phyloP scores from a whole-genome alignment of 805 yeast genomes.

The Ogataea henricii region DNA sequence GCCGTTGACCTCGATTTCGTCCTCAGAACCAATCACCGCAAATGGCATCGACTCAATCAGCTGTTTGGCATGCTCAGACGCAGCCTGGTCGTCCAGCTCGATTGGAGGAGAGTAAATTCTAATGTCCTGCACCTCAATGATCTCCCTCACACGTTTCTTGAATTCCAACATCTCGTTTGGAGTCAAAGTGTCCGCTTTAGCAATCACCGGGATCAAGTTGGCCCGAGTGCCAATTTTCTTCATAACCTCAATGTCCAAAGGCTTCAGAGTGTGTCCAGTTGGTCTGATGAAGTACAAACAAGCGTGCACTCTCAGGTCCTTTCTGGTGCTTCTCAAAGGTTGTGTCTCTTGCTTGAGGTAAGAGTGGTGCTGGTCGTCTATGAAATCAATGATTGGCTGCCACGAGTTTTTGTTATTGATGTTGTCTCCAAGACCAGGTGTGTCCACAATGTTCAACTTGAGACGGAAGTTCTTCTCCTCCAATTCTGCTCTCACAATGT shows the following conservation, averaged over 20 bases:
- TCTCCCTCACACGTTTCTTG: constrained; percentile 76
- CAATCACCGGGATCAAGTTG: constrained; percentile 85
- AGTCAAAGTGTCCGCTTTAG: constrained; percentile 84
- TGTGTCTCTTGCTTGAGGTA: constrained; percentile 93
- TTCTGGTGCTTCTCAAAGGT: constrained; percentile 65
- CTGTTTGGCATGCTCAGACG: constrained; percentile 78
- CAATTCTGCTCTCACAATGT: constrained; percentile 73
- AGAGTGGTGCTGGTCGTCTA: constrained; percentile 87
- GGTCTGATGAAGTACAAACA: constrained; percentile 90
- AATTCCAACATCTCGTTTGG: constrained; percentile 67
- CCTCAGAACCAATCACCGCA: constrained; percentile 79
- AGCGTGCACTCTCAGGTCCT: constrained; percentile 88
- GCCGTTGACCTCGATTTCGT: constrained; percentile 67
- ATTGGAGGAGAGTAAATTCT: constrained; percentile 83
- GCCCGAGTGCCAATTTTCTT: constrained; percentile 77
- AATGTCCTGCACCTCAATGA: constrained; percentile 82
- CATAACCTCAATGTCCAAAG: constrained; percentile 88
- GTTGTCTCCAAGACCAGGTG: constrained; percentile 93
- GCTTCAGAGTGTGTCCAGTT: constrained; percentile 84
- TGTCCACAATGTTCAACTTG: constrained; percentile 80
- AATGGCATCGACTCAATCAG: constrained; percentile 85
- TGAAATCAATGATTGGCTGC: constrained; percentile 84
- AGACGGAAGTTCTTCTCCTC: constrained; percentile 83
- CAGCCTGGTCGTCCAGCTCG: constrained; percentile 71
- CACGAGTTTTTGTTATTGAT: constrained; percentile 83